Percentiles rank a stretch among this genome's conserved stretches.
Evolutionary conservation across 108 stramenopile species (phyloP).

Genomic region (Craspedostauros australis): DNA sequence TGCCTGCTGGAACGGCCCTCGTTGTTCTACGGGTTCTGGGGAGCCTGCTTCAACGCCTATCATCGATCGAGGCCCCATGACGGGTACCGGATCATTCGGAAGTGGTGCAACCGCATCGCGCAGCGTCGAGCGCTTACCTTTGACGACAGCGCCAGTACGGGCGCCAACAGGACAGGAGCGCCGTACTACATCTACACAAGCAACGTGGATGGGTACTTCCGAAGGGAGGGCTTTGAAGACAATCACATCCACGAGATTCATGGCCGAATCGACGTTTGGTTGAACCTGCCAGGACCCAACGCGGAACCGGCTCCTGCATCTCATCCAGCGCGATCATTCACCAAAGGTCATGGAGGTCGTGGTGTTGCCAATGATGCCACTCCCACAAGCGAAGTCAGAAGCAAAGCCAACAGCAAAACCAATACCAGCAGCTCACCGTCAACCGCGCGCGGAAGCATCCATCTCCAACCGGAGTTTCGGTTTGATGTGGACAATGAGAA

Average conservation of each 20-base stretch:
- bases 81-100: slow-evolving; percentile 44
- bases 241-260: slow-evolving; percentile 38
- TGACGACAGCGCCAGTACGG: slow-evolving; percentile 6
- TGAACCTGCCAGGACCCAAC: too few species aligned
- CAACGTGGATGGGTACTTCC: slow-evolving; percentile 54
- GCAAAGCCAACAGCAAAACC: background rate
- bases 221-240: slow-evolving; percentile 17
- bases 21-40: slow-evolving; percentile 44
- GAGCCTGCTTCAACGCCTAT: slow-evolving; percentile 31
- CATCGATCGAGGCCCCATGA: slow-evolving; percentile 30
- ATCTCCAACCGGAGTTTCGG: background rate
- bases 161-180: background rate
- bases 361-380: too few species aligned
- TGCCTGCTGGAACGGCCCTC: slow-evolving; percentile 14
- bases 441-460: background rate
- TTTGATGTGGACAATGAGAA: too few species aligned
- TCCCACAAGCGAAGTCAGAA: too few species aligned
- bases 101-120: slow-evolving; percentile 37
- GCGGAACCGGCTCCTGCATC: too few species aligned
- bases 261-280: slow-evolving; percentile 13
- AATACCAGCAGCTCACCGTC: background rate
- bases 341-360: too few species aligned
- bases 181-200: slow-evolving; percentile 49
- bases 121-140: too few species aligned
- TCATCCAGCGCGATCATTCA: too few species aligned